Evolutionary conservation across 495 filamentous ascomycete species (phyloP).

Genomic region (Saxophila tyrrhenica): DNA sequence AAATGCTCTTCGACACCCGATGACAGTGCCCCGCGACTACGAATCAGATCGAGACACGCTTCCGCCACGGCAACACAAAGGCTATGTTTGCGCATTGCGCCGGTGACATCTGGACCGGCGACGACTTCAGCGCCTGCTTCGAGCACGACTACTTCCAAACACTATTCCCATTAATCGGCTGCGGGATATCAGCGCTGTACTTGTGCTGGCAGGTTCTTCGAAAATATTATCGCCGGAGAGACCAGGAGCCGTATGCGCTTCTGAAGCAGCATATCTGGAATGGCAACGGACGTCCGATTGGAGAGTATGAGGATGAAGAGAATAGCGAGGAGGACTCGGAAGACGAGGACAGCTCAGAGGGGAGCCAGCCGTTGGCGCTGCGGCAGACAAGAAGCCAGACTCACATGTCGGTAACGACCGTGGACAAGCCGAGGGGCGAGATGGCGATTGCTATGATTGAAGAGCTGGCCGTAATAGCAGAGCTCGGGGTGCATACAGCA

Average conservation of each 20-base stretch:
- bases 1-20: neutral
- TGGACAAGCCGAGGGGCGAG: constrained; percentile 68
- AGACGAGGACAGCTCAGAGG: constrained; percentile 51
- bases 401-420: constrained; percentile 54
- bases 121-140: constrained; percentile 85
- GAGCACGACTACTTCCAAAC: constrained; percentile 78
- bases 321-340: constrained; percentile 33
- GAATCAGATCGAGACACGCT: neutral
- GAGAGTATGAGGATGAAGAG: neutral
- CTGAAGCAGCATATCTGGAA: constrained; percentile 23
- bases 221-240: constrained; percentile 38
- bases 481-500: constrained; percentile 54
- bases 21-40: neutral
- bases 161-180: constrained; percentile 62
- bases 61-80: neutral
- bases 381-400: constrained; percentile 49
- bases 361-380: constrained; percentile 40
- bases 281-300: constrained; percentile 7
- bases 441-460: constrained; percentile 58
- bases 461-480: constrained; percentile 56
- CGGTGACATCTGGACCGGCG: constrained; percentile 69
- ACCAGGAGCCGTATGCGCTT: constrained; percentile 39
- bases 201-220: constrained; percentile 46
- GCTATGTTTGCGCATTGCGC: constrained; percentile 64
- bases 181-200: constrained; percentile 57